Evolutionary conservation across 108 stramenopile genomes (phyloP).

Genomic region (Skeletonema tropicum): DNA sequence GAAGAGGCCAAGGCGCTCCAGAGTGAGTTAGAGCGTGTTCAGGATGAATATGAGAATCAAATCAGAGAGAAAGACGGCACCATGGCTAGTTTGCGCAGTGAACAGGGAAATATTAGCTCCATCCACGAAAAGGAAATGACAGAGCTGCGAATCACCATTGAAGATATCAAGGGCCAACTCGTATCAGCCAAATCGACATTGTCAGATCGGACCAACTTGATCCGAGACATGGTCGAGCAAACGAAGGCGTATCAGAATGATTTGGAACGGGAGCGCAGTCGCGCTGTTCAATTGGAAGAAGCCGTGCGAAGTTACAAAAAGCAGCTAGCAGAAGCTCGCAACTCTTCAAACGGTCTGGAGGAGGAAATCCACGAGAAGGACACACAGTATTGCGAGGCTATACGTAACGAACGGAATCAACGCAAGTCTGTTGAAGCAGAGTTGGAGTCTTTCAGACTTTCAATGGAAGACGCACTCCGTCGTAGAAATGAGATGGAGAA

Average conservation of each 20-base stretch:
- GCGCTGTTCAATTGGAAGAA: conserved; percentile 21
- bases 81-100: conserved; percentile 13
- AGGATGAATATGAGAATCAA: background rate
- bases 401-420: conserved; percentile 35
- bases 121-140: conserved; percentile 16
- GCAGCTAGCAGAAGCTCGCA: conserved; percentile 11
- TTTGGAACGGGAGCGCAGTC: conserved; percentile 17
- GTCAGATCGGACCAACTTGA: conserved; percentile 33
- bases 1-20: conserved; percentile 23
- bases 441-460: conserved; percentile 22
- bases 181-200: conserved; percentile 24
- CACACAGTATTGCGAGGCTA: conserved; percentile 18
- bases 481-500: conserved; percentile 28
- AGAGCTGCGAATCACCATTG: conserved; percentile 5
- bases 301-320: conserved; percentile 12
- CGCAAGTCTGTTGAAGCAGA: conserved; percentile 23
- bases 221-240: conserved; percentile 38
- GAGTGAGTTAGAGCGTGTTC: conserved; percentile 19
- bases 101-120: conserved; percentile 10
- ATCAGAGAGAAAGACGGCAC: conserved; percentile 21
- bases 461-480: conserved; percentile 18
- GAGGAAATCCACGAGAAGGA: conserved; percentile 30
- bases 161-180: conserved; percentile 23
- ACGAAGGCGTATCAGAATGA: conserved; percentile 22
- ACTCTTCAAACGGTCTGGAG: conserved; percentile 6